These are phyloP conservation scores for Galium porrigens DNA, from an alignment of 305 asterid genomes.

Conservation along the genomic window DNA sequence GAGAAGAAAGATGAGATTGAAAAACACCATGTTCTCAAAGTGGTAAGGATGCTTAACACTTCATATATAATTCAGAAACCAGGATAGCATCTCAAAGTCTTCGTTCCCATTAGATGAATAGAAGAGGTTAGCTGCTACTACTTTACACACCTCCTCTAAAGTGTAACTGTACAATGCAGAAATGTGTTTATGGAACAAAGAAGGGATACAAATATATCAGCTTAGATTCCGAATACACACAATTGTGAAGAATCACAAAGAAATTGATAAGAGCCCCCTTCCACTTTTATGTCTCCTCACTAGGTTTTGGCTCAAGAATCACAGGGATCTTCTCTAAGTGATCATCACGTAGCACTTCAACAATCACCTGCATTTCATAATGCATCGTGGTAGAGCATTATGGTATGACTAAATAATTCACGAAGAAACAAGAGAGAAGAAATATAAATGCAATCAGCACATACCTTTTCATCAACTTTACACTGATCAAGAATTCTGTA, in stretches of 20 bases:
- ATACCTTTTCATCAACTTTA: slow-evolving; percentile 80
- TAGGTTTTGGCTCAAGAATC: slow-evolving; percentile 76
- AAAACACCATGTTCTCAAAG: background rate
- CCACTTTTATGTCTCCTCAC: slow-evolving; percentile 46
- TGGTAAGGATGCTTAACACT: background rate
- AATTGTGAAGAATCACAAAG: background rate
- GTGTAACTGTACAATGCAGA: slow-evolving; percentile 7
- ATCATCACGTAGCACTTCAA: slow-evolving; percentile 89
- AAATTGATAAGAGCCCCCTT: slow-evolving; percentile 1
- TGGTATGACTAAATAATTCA: background rate
- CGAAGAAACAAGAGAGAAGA: background rate
- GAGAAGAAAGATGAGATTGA: background rate
- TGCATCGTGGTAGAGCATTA: background rate
- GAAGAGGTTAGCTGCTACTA: background rate
- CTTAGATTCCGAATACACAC: slow-evolving; percentile 8
- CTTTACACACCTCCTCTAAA: background rate
- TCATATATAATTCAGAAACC: background rate
- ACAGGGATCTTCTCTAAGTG: slow-evolving; percentile 77
- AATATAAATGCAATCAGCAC: slow-evolving; percentile 8
- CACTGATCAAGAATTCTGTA: slow-evolving; percentile 95
- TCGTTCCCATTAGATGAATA: background rate
- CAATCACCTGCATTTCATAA: slow-evolving; percentile 38
- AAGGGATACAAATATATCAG: background rate
- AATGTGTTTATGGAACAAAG: background rate
- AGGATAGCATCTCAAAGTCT: background rate